phyloP scores from a whole-genome alignment of 139 green algal species.

The Chlorella sp. region DNA sequence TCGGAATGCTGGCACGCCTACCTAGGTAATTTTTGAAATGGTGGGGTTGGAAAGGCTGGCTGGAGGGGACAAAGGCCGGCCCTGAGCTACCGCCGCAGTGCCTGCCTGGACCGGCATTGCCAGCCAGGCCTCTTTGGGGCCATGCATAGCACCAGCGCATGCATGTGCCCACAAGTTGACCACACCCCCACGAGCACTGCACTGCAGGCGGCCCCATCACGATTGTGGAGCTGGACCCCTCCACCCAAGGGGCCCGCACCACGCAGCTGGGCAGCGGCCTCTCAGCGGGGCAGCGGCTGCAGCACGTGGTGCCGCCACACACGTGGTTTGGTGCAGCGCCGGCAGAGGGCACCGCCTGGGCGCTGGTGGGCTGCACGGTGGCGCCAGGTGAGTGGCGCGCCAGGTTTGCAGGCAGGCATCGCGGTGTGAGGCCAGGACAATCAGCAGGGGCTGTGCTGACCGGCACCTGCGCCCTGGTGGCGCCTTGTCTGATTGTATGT shows the following conservation, averaged over 20 bases:
- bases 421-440: background rate
- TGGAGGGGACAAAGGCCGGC: too few relatives aligned
- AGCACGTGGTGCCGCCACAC: slow-evolving; percentile 25
- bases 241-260: background rate
- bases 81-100: too few relatives aligned
- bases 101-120: too few relatives aligned
- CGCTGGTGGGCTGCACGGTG: slow-evolving; percentile 32
- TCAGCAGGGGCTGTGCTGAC: background rate
- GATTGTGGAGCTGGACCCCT: slow-evolving; percentile 1
- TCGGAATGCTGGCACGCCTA: slow-evolving; percentile 31
- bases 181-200: too few relatives aligned
- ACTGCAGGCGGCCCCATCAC: slow-evolving; percentile 25
- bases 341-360: slow-evolving; percentile 1
- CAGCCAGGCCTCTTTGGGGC: too few relatives aligned
- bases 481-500: too few relatives aligned
- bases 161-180: background rate
- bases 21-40: too few relatives aligned
- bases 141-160: background rate
- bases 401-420: background rate
- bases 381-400: slow-evolving; percentile 14
- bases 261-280: slow-evolving; percentile 2
- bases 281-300: slow-evolving; percentile 25
- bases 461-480: too few relatives aligned
- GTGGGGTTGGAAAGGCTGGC: too few relatives aligned
- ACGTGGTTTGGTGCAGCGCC: slow-evolving; percentile 32